A percentile compares a stretch with the other conserved stretches of the same genome.
phyloP scores from a whole-genome alignment of 148 eudicot genomes.

The Cornus florida region DNA sequence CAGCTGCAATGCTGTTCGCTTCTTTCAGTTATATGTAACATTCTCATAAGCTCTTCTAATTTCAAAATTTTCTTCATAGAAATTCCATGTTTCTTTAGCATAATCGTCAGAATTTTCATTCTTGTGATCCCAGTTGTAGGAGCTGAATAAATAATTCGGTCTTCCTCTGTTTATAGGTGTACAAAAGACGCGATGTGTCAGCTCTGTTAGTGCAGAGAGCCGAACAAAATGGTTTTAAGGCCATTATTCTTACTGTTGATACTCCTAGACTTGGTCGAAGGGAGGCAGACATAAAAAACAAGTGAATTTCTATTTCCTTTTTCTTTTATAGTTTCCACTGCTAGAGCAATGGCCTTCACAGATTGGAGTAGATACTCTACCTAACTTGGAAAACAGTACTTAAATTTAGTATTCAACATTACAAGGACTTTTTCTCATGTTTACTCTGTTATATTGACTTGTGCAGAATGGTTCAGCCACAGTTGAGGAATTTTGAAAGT shows the following conservation, averaged over 20 bases:
- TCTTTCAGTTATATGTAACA: no score
- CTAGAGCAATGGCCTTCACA: not conserved
- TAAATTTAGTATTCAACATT: not conserved
- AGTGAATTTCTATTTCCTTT: conserved; percentile 32
- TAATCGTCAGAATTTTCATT: no score
- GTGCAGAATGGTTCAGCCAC: conserved; percentile 73
- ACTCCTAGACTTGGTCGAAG: no score
- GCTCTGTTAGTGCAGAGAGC: conserved; percentile 66
- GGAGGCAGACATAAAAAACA: conserved; percentile 63
- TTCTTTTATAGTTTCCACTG: not conserved
- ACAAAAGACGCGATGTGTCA: conserved; percentile 53
- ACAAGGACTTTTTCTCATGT: not conserved
- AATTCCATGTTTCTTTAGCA: not conserved
- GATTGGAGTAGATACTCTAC: not conserved
- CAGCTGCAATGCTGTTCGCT: conserved; percentile 67
- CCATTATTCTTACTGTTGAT: conserved; percentile 25
- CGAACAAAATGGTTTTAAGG: conserved; percentile 77
- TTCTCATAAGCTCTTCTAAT: not conserved
- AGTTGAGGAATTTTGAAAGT: conserved; percentile 73
- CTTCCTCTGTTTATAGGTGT: conserved; percentile 42
- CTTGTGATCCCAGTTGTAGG: no score
- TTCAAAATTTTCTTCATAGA: not conserved
- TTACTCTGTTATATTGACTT: not conserved
- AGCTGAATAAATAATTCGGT: no score
- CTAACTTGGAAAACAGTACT: not conserved